Conservation (phyloP, 2,329 filamentous ascomycete species). For the Shiraia sp. region DNA sequence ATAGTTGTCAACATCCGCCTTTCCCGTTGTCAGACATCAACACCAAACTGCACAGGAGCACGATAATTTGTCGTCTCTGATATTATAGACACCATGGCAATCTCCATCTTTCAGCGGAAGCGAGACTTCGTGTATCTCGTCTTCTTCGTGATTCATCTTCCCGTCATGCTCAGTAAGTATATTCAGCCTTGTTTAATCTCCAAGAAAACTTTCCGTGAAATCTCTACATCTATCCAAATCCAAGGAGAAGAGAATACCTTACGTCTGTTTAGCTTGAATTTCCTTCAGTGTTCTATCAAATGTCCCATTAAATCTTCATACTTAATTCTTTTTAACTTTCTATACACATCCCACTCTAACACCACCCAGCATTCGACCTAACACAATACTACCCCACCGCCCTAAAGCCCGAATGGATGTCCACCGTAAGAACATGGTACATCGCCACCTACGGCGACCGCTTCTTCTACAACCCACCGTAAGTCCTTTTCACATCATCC, state of each 20-base stretch:
- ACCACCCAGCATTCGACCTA: conserved; percentile 64
- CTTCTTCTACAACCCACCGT: conserved; percentile 63
- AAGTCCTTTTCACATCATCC: conserved; percentile 18
- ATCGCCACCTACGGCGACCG: conserved; percentile 64
- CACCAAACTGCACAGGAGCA: conserved; percentile 4
- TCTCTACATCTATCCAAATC: not conserved
- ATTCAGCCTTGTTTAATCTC: not conserved
- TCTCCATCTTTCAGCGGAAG: conserved; percentile 44
- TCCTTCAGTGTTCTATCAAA: too few relatives aligned
- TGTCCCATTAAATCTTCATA: too few relatives aligned
- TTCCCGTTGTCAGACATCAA: conserved; percentile 3
- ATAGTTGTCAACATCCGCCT: not conserved
- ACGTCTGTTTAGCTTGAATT: too few relatives aligned
- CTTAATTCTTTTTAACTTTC: too few relatives aligned
- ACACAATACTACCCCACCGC: conserved; percentile 60
- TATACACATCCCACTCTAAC: too few relatives aligned
- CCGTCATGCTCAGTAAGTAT: conserved; percentile 61
- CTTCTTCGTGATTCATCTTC: conserved; percentile 66
- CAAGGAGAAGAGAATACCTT: too few relatives aligned
- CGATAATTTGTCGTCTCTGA: too few relatives aligned
- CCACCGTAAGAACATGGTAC: conserved; percentile 59
- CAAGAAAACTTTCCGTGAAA: too few relatives aligned
- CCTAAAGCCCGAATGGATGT: conserved; percentile 56
- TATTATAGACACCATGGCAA: conserved; percentile 36
- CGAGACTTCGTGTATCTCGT: conserved; percentile 56